These are phyloP conservation scores for Xylariaceae sp. DNA, from an alignment of 2,329 filamentous ascomycete species.

Conservation along the genomic window DNA sequence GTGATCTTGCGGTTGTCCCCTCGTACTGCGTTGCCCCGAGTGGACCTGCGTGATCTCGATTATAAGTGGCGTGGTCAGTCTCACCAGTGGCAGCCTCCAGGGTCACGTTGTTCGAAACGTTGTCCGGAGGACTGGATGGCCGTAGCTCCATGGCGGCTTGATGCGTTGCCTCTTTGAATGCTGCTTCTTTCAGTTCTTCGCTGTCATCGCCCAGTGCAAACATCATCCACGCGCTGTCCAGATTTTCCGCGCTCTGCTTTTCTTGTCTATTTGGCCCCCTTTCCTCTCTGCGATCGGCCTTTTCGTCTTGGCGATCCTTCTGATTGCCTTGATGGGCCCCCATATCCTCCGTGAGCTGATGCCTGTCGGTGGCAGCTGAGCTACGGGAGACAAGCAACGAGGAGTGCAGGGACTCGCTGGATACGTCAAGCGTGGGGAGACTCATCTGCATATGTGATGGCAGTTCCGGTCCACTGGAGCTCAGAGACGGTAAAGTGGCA, in stretches of 20 bases:
- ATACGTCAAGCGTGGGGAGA: constrained; percentile 14
- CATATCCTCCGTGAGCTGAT: too few species aligned
- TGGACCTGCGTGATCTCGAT: too few species aligned
- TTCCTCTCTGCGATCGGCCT: too few species aligned
- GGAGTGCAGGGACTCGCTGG: constrained; percentile 7
- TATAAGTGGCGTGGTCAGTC: too few species aligned
- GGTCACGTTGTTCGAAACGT: constrained; percentile 1
- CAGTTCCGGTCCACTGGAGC: constrained; percentile 7
- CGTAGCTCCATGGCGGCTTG: constrained; percentile 18
- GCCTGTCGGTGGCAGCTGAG: too few species aligned
- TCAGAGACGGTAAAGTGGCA: not conserved
- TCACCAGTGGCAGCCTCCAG: constrained; percentile 7
- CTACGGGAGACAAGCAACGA: too few species aligned
- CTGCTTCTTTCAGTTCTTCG: constrained; percentile 15
- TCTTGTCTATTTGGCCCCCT: too few species aligned
- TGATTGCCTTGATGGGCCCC: too few species aligned
- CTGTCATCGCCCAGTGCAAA: constrained; percentile 19
- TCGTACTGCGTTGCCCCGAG: too few species aligned
- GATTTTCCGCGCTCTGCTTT: constrained; percentile 2
- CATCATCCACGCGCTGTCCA: constrained; percentile 22
- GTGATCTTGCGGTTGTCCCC: too few species aligned
- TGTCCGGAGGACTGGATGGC: constrained; percentile 14
- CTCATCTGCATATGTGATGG: constrained; percentile 16
- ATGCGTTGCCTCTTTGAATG: constrained; percentile 19
- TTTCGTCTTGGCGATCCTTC: too few species aligned